phyloP scores from a whole-genome alignment of 2,329 filamentous ascomycete genomes.

The Colletotrichum incanum region DNA sequence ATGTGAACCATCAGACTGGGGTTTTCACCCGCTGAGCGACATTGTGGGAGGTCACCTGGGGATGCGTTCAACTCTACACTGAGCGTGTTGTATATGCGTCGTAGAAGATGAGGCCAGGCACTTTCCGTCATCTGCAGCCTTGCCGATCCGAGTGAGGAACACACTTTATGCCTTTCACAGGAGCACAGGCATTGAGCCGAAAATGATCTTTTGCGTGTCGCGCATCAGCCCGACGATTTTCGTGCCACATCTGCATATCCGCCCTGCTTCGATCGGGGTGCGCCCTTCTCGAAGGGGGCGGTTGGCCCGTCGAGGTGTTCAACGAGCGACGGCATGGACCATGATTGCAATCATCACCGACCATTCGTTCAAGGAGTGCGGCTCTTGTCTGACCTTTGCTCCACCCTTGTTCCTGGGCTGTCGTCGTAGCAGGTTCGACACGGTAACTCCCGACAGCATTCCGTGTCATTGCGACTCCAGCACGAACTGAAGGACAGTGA shows the following conservation, averaged over 20 bases:
- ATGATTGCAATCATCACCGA: background rate
- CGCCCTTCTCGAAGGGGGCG: background rate
- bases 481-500: constrained; percentile 14
- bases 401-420: background rate
- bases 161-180: background rate
- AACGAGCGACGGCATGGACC: background rate
- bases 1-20: background rate
- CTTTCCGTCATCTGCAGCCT: constrained; percentile 4
- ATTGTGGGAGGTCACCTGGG: background rate
- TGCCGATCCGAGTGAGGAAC: background rate
- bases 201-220: background rate
- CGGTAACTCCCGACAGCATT: background rate
- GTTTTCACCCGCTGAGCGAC: background rate
- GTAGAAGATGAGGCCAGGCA: background rate
- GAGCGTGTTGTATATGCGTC: background rate
- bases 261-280: no score
- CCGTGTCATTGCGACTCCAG: background rate
- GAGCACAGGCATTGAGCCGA: background rate
- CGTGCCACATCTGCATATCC: background rate
- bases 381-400: constrained; percentile 3
- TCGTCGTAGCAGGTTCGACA: constrained; percentile 25
- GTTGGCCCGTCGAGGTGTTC: background rate
- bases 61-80: background rate
- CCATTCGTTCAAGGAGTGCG: background rate
- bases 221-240: background rate